These are phyloP conservation scores for Calophaca sinica DNA, from an alignment of 306 rosid genomes.

Conservation along the genomic window DNA sequence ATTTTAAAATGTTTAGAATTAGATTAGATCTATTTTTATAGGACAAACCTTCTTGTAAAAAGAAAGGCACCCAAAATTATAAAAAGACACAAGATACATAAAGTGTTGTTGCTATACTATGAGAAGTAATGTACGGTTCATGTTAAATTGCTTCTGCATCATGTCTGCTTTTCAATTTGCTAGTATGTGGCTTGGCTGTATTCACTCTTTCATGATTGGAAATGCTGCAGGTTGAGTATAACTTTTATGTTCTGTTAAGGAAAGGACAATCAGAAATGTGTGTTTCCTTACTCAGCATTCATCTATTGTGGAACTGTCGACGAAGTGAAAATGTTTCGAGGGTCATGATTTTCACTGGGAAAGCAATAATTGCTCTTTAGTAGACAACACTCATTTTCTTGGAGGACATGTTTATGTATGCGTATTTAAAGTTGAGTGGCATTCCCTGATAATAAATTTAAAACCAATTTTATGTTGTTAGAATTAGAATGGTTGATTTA, in stretches of 20 bases:
- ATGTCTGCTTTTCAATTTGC: neutral
- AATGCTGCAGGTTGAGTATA: conserved; percentile 32
- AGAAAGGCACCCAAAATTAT: neutral
- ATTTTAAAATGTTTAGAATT: neutral
- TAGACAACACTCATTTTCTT: neutral
- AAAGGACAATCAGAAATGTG: conserved; percentile 10
- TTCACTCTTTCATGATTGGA: conserved; percentile 27
- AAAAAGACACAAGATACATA: neutral
- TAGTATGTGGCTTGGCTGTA: neutral
- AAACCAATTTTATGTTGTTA: neutral
- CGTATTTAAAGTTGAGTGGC: neutral
- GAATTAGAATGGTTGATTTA: conserved; percentile 23
- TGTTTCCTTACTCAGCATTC: conserved; percentile 1
- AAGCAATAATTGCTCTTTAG: neutral
- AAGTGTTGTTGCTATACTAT: neutral
- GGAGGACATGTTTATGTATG: conserved; percentile 20
- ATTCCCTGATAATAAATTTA: conserved; percentile 13
- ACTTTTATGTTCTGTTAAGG: conserved; percentile 24
- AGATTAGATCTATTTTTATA: conserved; percentile 20
- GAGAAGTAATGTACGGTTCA: neutral
- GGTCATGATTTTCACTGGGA: conserved; percentile 15
- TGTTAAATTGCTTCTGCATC: conserved; percentile 4
- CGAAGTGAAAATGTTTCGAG: conserved; percentile 15
- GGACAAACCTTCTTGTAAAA: neutral
- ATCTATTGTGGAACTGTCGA: neutral